A percentile compares a stretch with the other conserved stretches of the same genome.
These are phyloP conservation scores for Termitomyces sp. DNA, from an alignment of 768 basidiomycete genomes.

Conservation along the genomic window DNA sequence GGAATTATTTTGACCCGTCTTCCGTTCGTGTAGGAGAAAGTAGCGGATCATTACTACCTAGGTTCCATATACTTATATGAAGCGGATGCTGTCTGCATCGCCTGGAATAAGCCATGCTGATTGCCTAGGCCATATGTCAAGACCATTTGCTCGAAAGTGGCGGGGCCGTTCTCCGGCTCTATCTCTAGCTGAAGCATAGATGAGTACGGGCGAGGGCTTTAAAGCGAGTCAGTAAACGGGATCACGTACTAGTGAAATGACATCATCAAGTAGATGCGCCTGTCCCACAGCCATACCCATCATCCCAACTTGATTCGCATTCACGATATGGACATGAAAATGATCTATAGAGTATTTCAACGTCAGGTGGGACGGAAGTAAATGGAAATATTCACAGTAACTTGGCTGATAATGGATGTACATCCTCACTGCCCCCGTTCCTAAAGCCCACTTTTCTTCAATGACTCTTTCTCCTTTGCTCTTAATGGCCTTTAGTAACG, in stretches of 20 bases:
- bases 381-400: conserved; percentile 47
- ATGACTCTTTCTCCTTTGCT: conserved; percentile 48
- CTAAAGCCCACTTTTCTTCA: conserved; percentile 61
- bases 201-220: neutral
- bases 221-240: no score
- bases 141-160: conserved; percentile 65
- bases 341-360: conserved; percentile 55
- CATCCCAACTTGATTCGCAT: conserved; percentile 59
- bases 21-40: neutral
- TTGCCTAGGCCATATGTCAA: conserved; percentile 81
- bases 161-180: conserved; percentile 46
- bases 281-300: conserved; percentile 82
- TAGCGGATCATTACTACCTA: neutral
- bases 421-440: conserved; percentile 59
- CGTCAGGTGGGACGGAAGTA: neutral
- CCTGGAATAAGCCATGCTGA: conserved; percentile 63
- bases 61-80: conserved; percentile 2
- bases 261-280: conserved; percentile 88
- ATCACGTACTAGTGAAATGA: conserved; percentile 71
- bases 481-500: conserved; percentile 62
- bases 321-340: conserved; percentile 91
- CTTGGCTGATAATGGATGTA: conserved; percentile 95
- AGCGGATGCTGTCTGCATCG: conserved; percentile 34
- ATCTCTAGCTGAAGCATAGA: conserved; percentile 40
- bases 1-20: neutral